A percentile compares a stretch with the other conserved stretches of the same genome.
Conservation (phyloP, 2,329 filamentous ascomycete species). For the Ploettnerulaceae sp. region DNA sequence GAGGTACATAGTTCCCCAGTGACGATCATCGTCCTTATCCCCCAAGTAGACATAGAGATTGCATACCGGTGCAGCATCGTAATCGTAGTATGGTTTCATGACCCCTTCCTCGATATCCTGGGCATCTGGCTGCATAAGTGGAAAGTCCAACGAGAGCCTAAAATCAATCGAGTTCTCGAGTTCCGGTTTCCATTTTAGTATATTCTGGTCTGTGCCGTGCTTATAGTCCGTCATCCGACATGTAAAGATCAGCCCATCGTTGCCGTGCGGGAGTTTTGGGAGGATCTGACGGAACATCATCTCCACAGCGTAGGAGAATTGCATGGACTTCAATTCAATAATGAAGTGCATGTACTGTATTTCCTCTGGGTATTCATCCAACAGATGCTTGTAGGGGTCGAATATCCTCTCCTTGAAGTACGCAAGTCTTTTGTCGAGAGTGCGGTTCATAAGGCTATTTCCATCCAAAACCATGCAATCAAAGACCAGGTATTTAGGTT, state of each 20-base stretch:
- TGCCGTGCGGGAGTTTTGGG: slow-evolving; percentile 81
- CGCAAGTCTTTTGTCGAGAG: slow-evolving; percentile 82
- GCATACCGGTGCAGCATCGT: slow-evolving; percentile 70
- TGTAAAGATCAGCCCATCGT: slow-evolving; percentile 97
- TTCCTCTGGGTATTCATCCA: slow-evolving; percentile 64
- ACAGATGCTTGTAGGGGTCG: slow-evolving; percentile 60
- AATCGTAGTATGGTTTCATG: slow-evolving; percentile 64
- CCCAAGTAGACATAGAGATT: slow-evolving; percentile 68
- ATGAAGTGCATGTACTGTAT: slow-evolving; percentile 68
- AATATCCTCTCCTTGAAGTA: slow-evolving; percentile 78
- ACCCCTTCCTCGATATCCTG: slow-evolving; percentile 62
- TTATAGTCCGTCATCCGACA: slow-evolving; percentile 82
- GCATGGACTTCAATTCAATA: slow-evolving; percentile 83
- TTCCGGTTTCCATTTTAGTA: slow-evolving; percentile 96
- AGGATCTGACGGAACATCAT: slow-evolving; percentile 90
- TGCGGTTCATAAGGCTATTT: slow-evolving; percentile 68
- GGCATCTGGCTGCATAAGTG: slow-evolving; percentile 61
- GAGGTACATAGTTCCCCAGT: slow-evolving; percentile 64
- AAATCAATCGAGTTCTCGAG: slow-evolving; percentile 96
- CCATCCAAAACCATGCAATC: slow-evolving; percentile 83
- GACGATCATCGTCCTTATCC: slow-evolving; percentile 43
- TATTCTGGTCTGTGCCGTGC: slow-evolving; percentile 86
- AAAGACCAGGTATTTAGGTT: slow-evolving; percentile 85
- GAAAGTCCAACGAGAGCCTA: slow-evolving; percentile 72
- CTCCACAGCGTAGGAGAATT: slow-evolving; percentile 81